Evolutionary conservation across 192 early-diverging fungal genomes (phyloP).

Genomic region (Umbelopsis sp.): DNA sequence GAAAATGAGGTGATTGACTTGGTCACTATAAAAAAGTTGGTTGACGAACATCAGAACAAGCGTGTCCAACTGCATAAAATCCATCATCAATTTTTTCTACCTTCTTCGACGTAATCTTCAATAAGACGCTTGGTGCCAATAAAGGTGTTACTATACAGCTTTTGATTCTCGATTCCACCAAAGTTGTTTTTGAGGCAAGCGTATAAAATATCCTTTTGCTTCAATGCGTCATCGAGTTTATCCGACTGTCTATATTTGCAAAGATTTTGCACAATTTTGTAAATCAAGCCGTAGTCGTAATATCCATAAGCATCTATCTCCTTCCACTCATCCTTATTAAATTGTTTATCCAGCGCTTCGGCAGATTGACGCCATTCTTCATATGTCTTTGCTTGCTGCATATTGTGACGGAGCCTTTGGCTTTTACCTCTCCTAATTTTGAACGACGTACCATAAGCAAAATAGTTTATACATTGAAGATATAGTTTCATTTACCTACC

Average conservation of each 20-base stretch:
- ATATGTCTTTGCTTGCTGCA: constrained; percentile 57
- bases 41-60: not conserved
- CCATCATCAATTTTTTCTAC: constrained; percentile 22
- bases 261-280: constrained; percentile 56
- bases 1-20: constrained; percentile 43
- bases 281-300: constrained; percentile 67
- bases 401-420: constrained; percentile 45
- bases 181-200: constrained; percentile 75
- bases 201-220: constrained; percentile 53
- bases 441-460: not conserved
- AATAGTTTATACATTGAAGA: not conserved
- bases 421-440: constrained; percentile 54
- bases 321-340: constrained; percentile 78
- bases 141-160: constrained; percentile 73
- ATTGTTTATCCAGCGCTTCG: constrained; percentile 55
- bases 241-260: constrained; percentile 35
- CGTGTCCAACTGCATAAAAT: not conserved
- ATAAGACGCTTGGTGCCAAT: constrained; percentile 74
- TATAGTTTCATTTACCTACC: constrained; percentile 38
- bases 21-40: constrained; percentile 38
- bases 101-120: constrained; percentile 69
- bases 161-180: constrained; percentile 74
- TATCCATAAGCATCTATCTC: constrained; percentile 52
- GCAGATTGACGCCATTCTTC: constrained; percentile 67
- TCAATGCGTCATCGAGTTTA: constrained; percentile 35